phyloP scores from a whole-genome alignment of 2,329 filamentous ascomycete species.

The Hypoxylon rubiginosum region DNA sequence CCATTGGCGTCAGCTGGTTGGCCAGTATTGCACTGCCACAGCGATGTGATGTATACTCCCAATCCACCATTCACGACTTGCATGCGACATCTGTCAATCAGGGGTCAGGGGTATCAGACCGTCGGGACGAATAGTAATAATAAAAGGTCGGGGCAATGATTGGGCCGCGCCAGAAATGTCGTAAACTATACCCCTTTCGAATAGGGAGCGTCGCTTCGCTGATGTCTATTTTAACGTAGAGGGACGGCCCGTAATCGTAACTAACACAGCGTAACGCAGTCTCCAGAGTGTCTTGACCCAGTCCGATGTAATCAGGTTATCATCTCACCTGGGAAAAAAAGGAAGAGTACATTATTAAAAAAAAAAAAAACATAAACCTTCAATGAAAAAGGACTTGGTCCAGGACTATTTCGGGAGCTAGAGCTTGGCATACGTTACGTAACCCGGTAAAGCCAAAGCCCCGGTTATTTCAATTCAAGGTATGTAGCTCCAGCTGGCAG shows the following conservation, averaged over 20 bases:
- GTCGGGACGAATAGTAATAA: not conserved
- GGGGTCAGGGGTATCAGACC: slow-evolving; percentile 14
- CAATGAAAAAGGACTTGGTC: not conserved
- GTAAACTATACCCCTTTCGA: slow-evolving; percentile 28
- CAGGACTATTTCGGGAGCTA: not conserved
- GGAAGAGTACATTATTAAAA: too few species aligned
- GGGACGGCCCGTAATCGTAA: not conserved
- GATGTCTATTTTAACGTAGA: slow-evolving; percentile 22
- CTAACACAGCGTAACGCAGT: not conserved
- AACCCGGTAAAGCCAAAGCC: slow-evolving; percentile 4
- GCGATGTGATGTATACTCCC: not conserved
- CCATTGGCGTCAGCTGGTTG: not conserved
- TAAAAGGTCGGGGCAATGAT: not conserved
- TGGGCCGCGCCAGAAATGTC: not conserved
- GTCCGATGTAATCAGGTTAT: not conserved
- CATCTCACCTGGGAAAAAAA: too few species aligned
- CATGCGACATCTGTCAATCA: not conserved
- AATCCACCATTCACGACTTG: not conserved
- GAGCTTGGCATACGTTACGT: not conserved
- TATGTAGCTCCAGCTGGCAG: slow-evolving; percentile 5
- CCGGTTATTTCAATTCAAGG: slow-evolving; percentile 1
- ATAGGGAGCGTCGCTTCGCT: not conserved
- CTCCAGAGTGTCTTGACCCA: not conserved
- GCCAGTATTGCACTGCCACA: slow-evolving; percentile 10
- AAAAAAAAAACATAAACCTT: too few species aligned